Evolutionary conservation across 176 grass and related monocot genomes (phyloP), one percentile per base, ranked within the genome.

Genomic region (Lolium multiflorum): DNA sequence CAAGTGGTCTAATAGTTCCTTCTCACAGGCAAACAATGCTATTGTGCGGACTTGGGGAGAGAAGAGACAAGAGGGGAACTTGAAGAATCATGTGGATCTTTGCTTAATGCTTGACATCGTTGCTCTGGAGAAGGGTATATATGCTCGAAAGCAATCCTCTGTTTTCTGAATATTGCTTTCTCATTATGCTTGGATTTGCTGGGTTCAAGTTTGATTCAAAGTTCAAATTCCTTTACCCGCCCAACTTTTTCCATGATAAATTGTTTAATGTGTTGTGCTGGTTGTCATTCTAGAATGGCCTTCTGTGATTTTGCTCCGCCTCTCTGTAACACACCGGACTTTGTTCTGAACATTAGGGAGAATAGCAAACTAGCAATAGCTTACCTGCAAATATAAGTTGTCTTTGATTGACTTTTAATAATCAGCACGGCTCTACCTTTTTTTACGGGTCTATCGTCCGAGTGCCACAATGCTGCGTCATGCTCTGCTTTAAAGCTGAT

Each of bases 31-130:
- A 31, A 91, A 98, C 65, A 98, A 98, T 85, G 70, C 71, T 15
- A 87, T 96, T 69, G 77, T 96, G 50, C 82, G 94, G 24, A 93
- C 92, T 57, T 93, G 87, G 76, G 97, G 97, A 14, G 94, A 96
- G 71, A 91, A 49, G 81, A 91, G 90, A 74, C 5, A 52, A 50
- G 97, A 99, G 59, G 92, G 82, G 15, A 96, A 99, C 31, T 85
- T 96, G 75, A 94, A 90, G 59, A 96, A 86, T 79, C 97, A 99
- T 14, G 97, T 99, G 17, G 97, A 99, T 50, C 93, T 99, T 65
- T 95, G 93, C 78, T 83, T 65, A 52, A 88, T 92, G 78, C 94
- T 99, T 73, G 97, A 90, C 31, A 94, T 96, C 85, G 94, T 76
- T 4, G 88, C 82, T 77, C 67, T 94, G 71, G 94, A 99, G 5